Evolutionary conservation across 2,329 filamentous ascomycete genomes (phyloP).

Genomic region (Seiridium cupressi): DNA sequence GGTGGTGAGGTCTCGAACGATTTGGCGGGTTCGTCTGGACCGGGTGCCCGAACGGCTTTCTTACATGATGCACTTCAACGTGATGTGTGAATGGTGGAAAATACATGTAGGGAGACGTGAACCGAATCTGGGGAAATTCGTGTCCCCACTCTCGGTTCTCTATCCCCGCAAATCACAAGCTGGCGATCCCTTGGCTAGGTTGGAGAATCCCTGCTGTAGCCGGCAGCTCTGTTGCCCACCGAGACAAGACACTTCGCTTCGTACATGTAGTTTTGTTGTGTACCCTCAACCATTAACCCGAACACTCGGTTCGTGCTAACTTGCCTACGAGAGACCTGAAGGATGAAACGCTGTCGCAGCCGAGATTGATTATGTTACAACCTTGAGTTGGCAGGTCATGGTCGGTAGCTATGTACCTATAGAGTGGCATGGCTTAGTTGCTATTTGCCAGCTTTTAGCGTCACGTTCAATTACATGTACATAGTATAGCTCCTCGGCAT

Average conservation of each 20-base stretch:
- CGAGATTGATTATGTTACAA: too few species aligned
- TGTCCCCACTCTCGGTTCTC: background rate
- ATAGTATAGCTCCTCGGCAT: too few species aligned
- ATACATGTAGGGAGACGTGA: background rate
- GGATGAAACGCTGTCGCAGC: too few species aligned
- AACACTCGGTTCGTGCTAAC: background rate
- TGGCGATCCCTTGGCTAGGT: background rate
- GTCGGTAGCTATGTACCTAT: too few species aligned
- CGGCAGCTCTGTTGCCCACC: background rate
- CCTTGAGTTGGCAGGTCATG: too few species aligned
- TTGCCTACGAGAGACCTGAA: too few species aligned
- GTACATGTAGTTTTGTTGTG: background rate
- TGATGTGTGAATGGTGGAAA: conserved; percentile 1
- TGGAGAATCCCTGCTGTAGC: background rate
- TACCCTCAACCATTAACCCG: background rate
- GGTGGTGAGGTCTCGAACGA: background rate
- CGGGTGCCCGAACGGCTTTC: background rate
- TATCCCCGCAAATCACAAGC: conserved; percentile 4
- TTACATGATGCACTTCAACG: background rate
- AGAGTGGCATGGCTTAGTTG: too few species aligned
- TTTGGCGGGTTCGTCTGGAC: background rate
- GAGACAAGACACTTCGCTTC: background rate
- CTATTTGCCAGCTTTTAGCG: too few species aligned
- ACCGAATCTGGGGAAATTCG: background rate
- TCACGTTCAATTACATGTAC: too few species aligned